Percentiles rank a stretch among this genome's conserved stretches.
Conservation (phyloP, 2,329 filamentous ascomycete species). For the Apiospora sp. region DNA sequence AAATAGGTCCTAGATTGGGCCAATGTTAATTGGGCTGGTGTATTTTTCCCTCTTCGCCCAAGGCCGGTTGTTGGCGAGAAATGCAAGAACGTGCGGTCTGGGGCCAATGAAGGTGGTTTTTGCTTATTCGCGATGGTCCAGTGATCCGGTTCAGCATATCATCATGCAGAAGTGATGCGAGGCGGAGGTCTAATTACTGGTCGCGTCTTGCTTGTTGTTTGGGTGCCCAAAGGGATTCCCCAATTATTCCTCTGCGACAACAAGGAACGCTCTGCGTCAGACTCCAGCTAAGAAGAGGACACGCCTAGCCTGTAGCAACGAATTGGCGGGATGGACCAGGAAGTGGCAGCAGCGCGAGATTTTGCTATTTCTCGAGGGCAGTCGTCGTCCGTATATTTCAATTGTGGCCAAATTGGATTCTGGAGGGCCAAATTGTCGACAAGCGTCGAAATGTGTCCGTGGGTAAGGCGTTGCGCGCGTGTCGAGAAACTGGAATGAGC, state of each 20-base stretch:
- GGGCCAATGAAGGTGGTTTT: slow-evolving; percentile 16
- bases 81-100: slow-evolving; percentile 18
- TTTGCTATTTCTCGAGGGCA: background rate
- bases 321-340: background rate
- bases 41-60: slow-evolving; percentile 1
- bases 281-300: background rate
- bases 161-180: slow-evolving; percentile 23
- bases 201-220: slow-evolving; percentile 23
- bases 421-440: slow-evolving; percentile 3
- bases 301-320: slow-evolving; percentile 4
- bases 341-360: background rate
- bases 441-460: slow-evolving; percentile 6
- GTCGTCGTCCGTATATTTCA: slow-evolving; percentile 15
- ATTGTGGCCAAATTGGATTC: slow-evolving; percentile 6
- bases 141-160: slow-evolving; percentile 24
- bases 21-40: slow-evolving; percentile 19
- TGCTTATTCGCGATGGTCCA: slow-evolving; percentile 27
- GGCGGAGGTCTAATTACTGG: slow-evolving; percentile 22
- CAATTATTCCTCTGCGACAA: slow-evolving; percentile 13
- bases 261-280: slow-evolving; percentile 15
- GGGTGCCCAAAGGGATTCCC: slow-evolving; percentile 10
- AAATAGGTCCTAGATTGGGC: slow-evolving; percentile 10
- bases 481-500: slow-evolving; percentile 17
- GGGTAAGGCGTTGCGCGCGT: slow-evolving; percentile 15
- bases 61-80: slow-evolving; percentile 5